Conservation (phyloP, 2,329 filamentous ascomycete species). For the Sporothrix mexicana region DNA sequence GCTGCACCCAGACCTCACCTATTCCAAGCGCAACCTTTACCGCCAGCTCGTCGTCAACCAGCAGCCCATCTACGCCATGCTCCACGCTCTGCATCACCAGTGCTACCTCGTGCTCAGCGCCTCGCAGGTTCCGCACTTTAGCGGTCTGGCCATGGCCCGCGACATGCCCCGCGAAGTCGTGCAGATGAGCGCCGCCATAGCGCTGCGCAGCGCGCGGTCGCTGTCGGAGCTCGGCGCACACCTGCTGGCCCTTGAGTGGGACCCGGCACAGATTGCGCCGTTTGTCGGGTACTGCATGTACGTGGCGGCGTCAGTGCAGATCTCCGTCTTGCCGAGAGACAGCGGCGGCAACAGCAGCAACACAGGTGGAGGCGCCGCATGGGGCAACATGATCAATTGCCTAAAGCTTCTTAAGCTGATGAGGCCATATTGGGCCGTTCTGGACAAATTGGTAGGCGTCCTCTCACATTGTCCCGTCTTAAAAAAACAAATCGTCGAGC, state of each 20-base stretch:
- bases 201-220: constrained; percentile 16
- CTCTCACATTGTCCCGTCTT: too few species aligned
- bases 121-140: constrained; percentile 13
- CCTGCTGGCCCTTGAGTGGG: constrained; percentile 5
- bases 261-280: neutral
- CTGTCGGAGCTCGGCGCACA: constrained; percentile 16
- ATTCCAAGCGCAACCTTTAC: constrained; percentile 12
- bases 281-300: constrained; percentile 21
- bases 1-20: constrained; percentile 10
- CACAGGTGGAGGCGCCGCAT: neutral
- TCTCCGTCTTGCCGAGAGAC: neutral
- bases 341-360: neutral
- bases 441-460: neutral
- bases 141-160: neutral
- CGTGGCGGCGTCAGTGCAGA: constrained; percentile 2
- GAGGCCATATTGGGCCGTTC: neutral
- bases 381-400: neutral
- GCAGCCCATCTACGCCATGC: constrained; percentile 21
- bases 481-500: too few species aligned
- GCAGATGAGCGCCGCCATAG: constrained; percentile 15
- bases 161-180: constrained; percentile 14
- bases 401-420: neutral
- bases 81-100: constrained; percentile 20
- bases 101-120: constrained; percentile 20
- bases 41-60: constrained; percentile 15